phyloP scores from a whole-genome alignment of 2,329 filamentous ascomycete species.

The Fusarium chuoi region DNA sequence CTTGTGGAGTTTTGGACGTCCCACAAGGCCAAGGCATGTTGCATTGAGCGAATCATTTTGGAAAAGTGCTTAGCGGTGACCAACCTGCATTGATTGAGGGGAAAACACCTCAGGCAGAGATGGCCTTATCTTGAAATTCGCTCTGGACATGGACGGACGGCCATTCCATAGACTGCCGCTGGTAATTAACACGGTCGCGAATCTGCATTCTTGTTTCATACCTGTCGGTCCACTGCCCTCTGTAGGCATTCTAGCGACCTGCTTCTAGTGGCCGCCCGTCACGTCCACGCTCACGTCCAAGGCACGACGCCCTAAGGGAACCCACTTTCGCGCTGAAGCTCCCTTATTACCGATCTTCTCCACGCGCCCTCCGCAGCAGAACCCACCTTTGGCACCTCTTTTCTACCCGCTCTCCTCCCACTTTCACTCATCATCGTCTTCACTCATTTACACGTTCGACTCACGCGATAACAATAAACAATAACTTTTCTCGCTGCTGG shows the following conservation, averaged over 20 bases:
- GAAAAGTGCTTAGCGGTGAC: constrained; percentile 29
- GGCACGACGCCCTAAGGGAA: constrained; percentile 21
- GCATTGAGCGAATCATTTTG: constrained; percentile 23
- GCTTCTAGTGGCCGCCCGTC: not conserved
- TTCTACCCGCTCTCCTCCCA: constrained; percentile 36
- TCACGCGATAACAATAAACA: constrained; percentile 33
- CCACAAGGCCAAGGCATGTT: constrained; percentile 26
- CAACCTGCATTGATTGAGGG: constrained; percentile 18
- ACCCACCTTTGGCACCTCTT: constrained; percentile 34
- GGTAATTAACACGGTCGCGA: constrained; percentile 11
- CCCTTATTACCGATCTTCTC: constrained; percentile 36
- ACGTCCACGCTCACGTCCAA: constrained; percentile 25
- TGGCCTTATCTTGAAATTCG: not conserved
- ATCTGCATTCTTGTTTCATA: constrained; percentile 18
- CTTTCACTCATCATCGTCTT: constrained; percentile 13
- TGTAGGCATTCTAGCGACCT: constrained; percentile 2
- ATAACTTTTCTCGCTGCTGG: not conserved
- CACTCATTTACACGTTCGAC: constrained; percentile 22
- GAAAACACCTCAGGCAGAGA: constrained; percentile 29
- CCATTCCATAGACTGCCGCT: not conserved
- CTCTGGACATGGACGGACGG: not conserved
- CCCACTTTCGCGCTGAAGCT: constrained; percentile 29
- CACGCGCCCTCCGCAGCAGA: constrained; percentile 37
- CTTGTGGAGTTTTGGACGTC: constrained; percentile 29
- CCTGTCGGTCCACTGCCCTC: not conserved